phyloP scores from a whole-genome alignment of 306 rosid genomes.

The Castanospermum australe region DNA sequence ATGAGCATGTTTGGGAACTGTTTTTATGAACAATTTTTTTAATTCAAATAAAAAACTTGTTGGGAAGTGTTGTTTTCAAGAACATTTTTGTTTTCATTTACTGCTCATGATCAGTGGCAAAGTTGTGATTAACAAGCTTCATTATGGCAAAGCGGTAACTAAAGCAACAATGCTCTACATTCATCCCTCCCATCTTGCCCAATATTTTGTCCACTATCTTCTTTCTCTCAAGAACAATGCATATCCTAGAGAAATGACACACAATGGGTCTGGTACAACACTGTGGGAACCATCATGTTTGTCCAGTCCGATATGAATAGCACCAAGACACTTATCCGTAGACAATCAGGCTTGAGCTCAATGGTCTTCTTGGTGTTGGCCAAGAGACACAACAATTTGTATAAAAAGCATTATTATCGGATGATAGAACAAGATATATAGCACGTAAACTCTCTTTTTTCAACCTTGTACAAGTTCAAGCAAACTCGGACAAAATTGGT shows the following conservation, averaged over 20 bases:
- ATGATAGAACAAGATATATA: too few relatives aligned
- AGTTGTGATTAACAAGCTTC: background rate
- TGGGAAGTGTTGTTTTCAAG: background rate
- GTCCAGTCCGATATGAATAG: background rate
- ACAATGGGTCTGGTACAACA: background rate
- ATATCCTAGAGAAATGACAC: background rate
- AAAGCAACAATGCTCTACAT: background rate
- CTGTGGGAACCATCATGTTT: background rate
- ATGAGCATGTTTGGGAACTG: background rate
- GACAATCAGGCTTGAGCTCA: background rate
- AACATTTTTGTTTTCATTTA: background rate
- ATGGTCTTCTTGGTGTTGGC: background rate
- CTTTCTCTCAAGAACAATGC: background rate
- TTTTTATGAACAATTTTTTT: background rate
- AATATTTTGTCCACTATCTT: background rate
- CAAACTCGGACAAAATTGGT: too few relatives aligned
- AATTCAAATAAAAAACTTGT: background rate
- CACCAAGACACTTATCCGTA: background rate
- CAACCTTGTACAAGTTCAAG: too few relatives aligned
- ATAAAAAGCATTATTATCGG: background rate
- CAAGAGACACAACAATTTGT: background rate
- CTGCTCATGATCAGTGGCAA: background rate
- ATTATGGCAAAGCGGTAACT: background rate
- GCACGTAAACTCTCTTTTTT: too few relatives aligned
- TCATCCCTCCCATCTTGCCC: background rate